These are phyloP conservation scores for Podospora comata DNA, from an alignment of 495 filamentous ascomycete genomes.

Conservation along the genomic window DNA sequence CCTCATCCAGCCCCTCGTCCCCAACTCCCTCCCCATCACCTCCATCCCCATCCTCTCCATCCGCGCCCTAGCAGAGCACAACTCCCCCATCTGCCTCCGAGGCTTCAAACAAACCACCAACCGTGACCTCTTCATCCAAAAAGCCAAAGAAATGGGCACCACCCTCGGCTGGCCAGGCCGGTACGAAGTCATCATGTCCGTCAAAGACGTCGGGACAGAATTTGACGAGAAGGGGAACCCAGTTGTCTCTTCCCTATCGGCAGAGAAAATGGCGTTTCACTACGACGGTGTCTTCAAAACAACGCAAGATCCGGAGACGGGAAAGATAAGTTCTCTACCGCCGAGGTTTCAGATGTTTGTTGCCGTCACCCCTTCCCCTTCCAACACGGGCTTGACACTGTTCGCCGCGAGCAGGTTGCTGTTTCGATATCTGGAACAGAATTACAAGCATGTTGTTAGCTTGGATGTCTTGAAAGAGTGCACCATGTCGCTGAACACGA, in stretches of 20 bases:
- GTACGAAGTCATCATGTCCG: conserved; percentile 37
- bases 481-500: background rate
- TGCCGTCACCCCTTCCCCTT: conserved; percentile 10
- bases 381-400: conserved; percentile 48
- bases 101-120: conserved; percentile 49
- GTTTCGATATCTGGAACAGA: conserved; percentile 46
- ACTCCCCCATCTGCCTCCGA: conserved; percentile 53
- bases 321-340: background rate
- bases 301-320: conserved; percentile 32
- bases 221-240: conserved; percentile 22
- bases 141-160: conserved; percentile 44
- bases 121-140: conserved; percentile 44
- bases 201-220: conserved; percentile 43
- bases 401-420: conserved; percentile 51
- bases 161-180: conserved; percentile 49
- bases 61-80: conserved; percentile 44
- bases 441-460: conserved; percentile 16
- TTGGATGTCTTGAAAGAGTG: background rate
- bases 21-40: conserved; percentile 19
- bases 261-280: conserved; percentile 56
- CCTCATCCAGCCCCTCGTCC: conserved; percentile 23
- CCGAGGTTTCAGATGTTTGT: background rate
- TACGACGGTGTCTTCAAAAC: conserved; percentile 56
- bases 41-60: conserved; percentile 48
- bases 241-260: conserved; percentile 47